Conservation (phyloP, 2,329 filamentous ascomycete genomes). For the Penicillium oxalicum region DNA sequence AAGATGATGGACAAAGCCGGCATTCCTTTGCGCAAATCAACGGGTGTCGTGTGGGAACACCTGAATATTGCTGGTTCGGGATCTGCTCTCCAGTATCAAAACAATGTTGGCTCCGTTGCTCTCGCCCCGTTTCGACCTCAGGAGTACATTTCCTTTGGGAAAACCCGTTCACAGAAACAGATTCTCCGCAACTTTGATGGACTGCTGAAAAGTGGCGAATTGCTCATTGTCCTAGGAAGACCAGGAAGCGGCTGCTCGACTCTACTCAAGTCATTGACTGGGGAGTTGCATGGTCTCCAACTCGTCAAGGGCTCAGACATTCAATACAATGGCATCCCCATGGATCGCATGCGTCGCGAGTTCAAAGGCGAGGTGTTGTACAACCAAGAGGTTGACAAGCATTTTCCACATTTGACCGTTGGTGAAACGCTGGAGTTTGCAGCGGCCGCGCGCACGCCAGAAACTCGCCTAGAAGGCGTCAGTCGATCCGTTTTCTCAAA, state of each 20-base stretch:
- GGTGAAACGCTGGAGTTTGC: slow-evolving; percentile 54
- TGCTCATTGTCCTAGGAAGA: slow-evolving; percentile 37
- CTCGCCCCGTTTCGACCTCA: slow-evolving; percentile 53
- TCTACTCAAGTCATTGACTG: slow-evolving; percentile 74
- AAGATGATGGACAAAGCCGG: slow-evolving; percentile 51
- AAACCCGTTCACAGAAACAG: slow-evolving; percentile 47
- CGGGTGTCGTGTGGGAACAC: slow-evolving; percentile 60
- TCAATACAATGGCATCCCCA: slow-evolving; percentile 65
- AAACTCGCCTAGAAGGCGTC: slow-evolving; percentile 34
- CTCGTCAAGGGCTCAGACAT: slow-evolving; percentile 65
- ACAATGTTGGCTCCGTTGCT: slow-evolving; percentile 58
- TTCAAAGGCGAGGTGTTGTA: slow-evolving; percentile 38
- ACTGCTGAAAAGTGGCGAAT: slow-evolving; percentile 46
- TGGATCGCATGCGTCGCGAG: slow-evolving; percentile 67
- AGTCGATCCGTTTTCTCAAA: slow-evolving; percentile 41
- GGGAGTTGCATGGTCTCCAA: slow-evolving; percentile 72
- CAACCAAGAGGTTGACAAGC: slow-evolving; percentile 41
- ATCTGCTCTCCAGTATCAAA: slow-evolving; percentile 61
- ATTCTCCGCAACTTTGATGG: slow-evolving; percentile 53
- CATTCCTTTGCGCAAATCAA: slow-evolving; percentile 45
- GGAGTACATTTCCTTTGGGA: slow-evolving; percentile 46
- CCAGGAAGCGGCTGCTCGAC: slow-evolving; percentile 61
- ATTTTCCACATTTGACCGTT: slow-evolving; percentile 54
- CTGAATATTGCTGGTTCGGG: slow-evolving; percentile 63
- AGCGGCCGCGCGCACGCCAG: slow-evolving; percentile 47